phyloP scores from a whole-genome alignment of 2,329 filamentous ascomycete species.

The Venturia pyrina region DNA sequence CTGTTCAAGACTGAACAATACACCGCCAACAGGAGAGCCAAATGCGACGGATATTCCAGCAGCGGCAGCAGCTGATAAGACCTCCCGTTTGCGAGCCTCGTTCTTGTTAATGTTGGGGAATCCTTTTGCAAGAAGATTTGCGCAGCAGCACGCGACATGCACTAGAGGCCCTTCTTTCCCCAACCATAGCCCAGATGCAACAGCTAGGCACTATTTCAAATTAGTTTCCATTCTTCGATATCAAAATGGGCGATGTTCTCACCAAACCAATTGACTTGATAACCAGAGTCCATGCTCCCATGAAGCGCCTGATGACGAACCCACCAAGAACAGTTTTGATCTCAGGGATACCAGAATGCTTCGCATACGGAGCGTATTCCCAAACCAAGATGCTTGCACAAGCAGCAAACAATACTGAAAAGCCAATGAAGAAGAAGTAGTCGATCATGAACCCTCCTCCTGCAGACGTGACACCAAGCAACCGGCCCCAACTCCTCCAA shows the following conservation, averaged over 20 bases:
- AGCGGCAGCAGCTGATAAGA: constrained; percentile 83
- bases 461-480: constrained; percentile 54
- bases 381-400: constrained; percentile 71
- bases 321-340: constrained; percentile 94
- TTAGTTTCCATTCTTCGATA: constrained; percentile 18
- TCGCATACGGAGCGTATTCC: constrained; percentile 77
- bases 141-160: constrained; percentile 93
- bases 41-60: constrained; percentile 92
- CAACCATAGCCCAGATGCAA: constrained; percentile 90
- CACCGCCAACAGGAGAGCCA: constrained; percentile 85
- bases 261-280: constrained; percentile 86
- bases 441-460: constrained; percentile 72
- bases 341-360: constrained; percentile 92
- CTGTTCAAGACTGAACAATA: constrained; percentile 93
- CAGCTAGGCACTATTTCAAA: constrained; percentile 63
- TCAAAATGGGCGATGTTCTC: constrained; percentile 23
- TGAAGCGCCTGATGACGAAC: constrained; percentile 80
- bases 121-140: constrained; percentile 85
- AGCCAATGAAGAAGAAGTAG: constrained; percentile 77
- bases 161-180: constrained; percentile 94
- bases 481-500: constrained; percentile 77
- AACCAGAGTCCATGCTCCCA: constrained; percentile 78
- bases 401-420: constrained; percentile 72
- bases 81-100: constrained; percentile 87
- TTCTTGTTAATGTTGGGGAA: constrained; percentile 75